phyloP scores from a whole-genome alignment of 306 rosid species.

The Corylus avellana region DNA sequence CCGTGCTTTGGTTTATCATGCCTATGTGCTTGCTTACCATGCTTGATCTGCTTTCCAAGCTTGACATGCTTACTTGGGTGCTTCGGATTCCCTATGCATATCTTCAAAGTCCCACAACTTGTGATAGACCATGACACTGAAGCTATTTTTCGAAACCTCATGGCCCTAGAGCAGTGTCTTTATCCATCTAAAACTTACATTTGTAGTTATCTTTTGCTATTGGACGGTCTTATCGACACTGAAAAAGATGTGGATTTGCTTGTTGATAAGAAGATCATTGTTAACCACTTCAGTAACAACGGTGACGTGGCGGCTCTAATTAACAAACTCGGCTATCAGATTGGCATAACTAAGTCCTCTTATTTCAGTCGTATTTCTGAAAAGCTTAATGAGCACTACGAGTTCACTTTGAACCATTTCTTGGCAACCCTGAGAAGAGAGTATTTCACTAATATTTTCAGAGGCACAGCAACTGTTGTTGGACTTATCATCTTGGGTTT shows the following conservation, averaged over 20 bases:
- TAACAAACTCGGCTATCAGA: slow-evolving; percentile 14
- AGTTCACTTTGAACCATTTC: neutral
- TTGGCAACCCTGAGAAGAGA: slow-evolving; percentile 25
- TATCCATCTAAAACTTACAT: slow-evolving; percentile 2
- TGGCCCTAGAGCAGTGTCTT: slow-evolving; percentile 20
- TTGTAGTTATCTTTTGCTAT: slow-evolving; percentile 22
- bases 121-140: too few relatives aligned
- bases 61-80: neutral
- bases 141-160: slow-evolving; percentile 7
- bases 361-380: neutral
- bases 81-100: neutral
- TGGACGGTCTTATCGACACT: slow-evolving; percentile 27
- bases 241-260: slow-evolving; percentile 26
- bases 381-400: neutral
- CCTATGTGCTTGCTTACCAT: too few relatives aligned
- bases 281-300: slow-evolving; percentile 27
- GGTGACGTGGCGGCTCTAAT: slow-evolving; percentile 15
- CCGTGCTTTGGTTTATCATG: too few relatives aligned
- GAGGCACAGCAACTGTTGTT: too few relatives aligned
- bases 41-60: too few relatives aligned
- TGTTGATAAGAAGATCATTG: slow-evolving; percentile 11
- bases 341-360: neutral
- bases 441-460: neutral
- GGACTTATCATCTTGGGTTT: too few relatives aligned
- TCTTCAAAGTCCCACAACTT: too few relatives aligned